Conservation (phyloP, 2,329 filamentous ascomycete species). For the Aciculosporium take region DNA sequence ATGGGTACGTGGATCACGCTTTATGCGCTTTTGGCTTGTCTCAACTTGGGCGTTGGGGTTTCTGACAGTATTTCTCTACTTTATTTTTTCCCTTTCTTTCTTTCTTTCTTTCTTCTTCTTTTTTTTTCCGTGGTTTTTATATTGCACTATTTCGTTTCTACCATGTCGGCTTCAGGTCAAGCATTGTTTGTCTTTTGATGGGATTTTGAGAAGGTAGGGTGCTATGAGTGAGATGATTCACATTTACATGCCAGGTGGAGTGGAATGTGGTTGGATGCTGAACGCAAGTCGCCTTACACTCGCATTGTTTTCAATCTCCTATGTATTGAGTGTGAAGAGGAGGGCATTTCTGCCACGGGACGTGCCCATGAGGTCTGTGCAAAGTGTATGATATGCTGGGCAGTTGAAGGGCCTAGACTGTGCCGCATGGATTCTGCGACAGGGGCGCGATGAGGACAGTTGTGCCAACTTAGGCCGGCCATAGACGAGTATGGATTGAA, state of each 20-base stretch:
- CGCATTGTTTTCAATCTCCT: background rate
- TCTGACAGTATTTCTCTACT: background rate
- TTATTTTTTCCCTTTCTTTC: background rate
- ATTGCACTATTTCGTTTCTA: background rate
- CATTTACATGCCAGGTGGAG: background rate
- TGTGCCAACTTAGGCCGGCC: background rate
- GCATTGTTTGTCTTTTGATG: background rate
- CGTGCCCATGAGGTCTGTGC: background rate
- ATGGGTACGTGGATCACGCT: background rate
- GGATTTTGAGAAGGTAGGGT: background rate
- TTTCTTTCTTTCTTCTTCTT: background rate
- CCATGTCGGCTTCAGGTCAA: background rate
- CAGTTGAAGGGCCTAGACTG: background rate
- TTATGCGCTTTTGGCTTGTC: background rate
- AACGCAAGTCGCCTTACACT: background rate
- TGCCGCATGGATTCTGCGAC: background rate
- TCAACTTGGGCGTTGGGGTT: background rate
- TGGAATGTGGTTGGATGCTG: background rate
- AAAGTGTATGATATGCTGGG: background rate
- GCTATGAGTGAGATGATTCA: constrained; percentile 5
- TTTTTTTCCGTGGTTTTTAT: too few species aligned
- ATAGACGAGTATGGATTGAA: background rate
- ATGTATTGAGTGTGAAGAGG: background rate
- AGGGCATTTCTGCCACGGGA: background rate
- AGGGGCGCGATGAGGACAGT: background rate